A percentile compares a stretch with the other conserved stretches of the same genome.
phyloP scores from a whole-genome alignment of 2,329 filamentous ascomycete genomes.

The Trichoderma semiorbis region DNA sequence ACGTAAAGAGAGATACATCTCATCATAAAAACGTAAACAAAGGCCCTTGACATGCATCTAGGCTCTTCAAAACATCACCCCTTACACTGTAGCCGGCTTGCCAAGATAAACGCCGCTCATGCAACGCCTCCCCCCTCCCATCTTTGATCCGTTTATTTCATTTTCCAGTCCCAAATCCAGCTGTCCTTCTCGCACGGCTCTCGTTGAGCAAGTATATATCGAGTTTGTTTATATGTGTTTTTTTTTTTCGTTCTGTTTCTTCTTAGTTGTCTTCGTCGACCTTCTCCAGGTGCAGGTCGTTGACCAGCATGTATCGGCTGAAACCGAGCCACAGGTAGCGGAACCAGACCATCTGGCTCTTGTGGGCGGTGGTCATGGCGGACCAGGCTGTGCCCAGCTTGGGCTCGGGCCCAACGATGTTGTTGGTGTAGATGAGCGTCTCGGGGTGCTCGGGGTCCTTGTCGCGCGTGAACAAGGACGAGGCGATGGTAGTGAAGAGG shows the following conservation, averaged over 20 bases:
- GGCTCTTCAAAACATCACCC: neutral
- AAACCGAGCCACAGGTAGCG: constrained; percentile 91
- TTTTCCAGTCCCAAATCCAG: neutral
- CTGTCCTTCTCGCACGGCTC: neutral
- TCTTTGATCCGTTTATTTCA: constrained; percentile 1
- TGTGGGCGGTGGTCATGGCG: constrained; percentile 87
- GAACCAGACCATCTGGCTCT: constrained; percentile 98
- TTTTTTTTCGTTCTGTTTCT: neutral
- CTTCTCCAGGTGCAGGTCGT: constrained; percentile 67
- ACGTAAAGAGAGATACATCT: neutral
- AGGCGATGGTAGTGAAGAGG: constrained; percentile 63
- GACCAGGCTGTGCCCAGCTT: constrained; percentile 61
- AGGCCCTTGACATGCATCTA: neutral
- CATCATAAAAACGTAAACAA: constrained; percentile 15
- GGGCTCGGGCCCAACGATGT: constrained; percentile 54
- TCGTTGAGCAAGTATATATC: neutral
- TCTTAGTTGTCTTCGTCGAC: neutral
- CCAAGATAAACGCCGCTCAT: constrained; percentile 16
- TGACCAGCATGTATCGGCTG: constrained; percentile 92
- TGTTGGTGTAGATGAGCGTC: constrained; percentile 68
- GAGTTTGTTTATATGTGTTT: neutral
- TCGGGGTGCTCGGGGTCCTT: constrained; percentile 42
- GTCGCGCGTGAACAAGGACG: constrained; percentile 46
- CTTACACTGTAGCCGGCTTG: neutral
- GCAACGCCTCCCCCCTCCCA: constrained; percentile 7